phyloP scores from a whole-genome alignment of 164 flowering plant genomes.

The Vitis labrusca region DNA sequence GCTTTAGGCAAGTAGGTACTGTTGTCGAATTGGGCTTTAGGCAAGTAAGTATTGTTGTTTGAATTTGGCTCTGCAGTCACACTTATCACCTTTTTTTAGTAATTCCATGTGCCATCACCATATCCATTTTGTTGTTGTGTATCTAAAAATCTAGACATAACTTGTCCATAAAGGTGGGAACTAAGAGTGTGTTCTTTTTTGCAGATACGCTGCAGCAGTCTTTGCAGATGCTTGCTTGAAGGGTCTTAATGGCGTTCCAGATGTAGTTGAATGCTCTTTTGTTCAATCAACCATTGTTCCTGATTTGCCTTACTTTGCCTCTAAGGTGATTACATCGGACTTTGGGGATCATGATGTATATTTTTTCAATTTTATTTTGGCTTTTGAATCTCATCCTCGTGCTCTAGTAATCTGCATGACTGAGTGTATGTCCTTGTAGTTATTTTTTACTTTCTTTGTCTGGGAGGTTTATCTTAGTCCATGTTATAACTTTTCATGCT shows the following conservation, averaged over 20 bases:
- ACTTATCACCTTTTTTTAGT: too few relatives aligned
- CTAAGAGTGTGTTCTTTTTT: neutral
- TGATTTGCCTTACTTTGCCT: slow-evolving; percentile 94
- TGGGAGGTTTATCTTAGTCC: too few relatives aligned
- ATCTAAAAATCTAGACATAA: neutral
- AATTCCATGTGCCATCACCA: too few relatives aligned
- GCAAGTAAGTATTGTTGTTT: neutral
- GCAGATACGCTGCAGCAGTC: slow-evolving; percentile 93
- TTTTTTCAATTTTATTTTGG: neutral
- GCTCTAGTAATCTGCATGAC: too few relatives aligned
- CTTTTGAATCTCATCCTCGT: neutral
- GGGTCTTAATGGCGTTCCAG: slow-evolving; percentile 98
- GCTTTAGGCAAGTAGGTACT: neutral
- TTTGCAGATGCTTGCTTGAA: slow-evolving; percentile 98
- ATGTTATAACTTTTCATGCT: too few relatives aligned
- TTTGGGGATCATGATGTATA: too few relatives aligned
- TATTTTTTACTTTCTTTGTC: too few relatives aligned
- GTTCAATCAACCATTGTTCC: slow-evolving; percentile 77
- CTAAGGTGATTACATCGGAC: slow-evolving; percentile 58
- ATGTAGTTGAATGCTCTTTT: slow-evolving; percentile 84
- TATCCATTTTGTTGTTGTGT: too few relatives aligned
- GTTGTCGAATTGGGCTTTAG: neutral
- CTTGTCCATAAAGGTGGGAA: neutral
- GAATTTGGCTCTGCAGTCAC: too few relatives aligned
- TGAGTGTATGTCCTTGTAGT: too few relatives aligned